Conservation (phyloP, 768 basidiomycete species). For the Holtermannia corniformis region DNA sequence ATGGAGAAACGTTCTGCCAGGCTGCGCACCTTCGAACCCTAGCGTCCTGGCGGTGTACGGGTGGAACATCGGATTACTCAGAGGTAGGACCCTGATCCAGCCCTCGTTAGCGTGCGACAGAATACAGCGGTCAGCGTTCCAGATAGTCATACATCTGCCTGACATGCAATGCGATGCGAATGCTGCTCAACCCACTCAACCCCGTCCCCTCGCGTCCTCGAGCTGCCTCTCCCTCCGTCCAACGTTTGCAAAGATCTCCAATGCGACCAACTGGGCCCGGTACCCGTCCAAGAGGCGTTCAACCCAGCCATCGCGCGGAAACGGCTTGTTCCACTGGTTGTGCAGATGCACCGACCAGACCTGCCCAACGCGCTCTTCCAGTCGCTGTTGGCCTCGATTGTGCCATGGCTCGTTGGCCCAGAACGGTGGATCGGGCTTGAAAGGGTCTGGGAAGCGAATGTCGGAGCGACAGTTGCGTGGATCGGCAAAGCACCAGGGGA, state of each 20-base stretch:
- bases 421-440: slow-evolving; percentile 47
- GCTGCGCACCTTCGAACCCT: too few relatives aligned
- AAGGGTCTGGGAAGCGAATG: slow-evolving; percentile 88
- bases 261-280: slow-evolving; percentile 16
- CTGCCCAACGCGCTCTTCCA: slow-evolving; percentile 51
- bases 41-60: too few relatives aligned
- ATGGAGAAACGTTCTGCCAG: too few relatives aligned
- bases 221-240: background rate
- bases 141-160: too few relatives aligned
- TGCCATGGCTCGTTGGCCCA: slow-evolving; percentile 60
- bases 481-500: slow-evolving; percentile 94
- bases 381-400: slow-evolving; percentile 46
- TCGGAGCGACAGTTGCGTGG: slow-evolving; percentile 83
- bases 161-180: too few relatives aligned
- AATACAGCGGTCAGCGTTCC: too few relatives aligned
- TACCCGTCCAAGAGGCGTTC: slow-evolving; percentile 53
- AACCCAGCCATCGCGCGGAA: slow-evolving; percentile 78
- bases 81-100: too few relatives aligned
- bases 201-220: too few relatives aligned
- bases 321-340: slow-evolving; percentile 89
- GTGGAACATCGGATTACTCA: too few relatives aligned
- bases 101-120: too few relatives aligned
- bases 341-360: slow-evolving; percentile 84
- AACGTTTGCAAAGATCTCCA: slow-evolving; percentile 16
- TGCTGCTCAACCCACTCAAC: too few relatives aligned